Percentiles rank a stretch among this genome's conserved stretches.
Conservation (phyloP, 257 asterid species). For the Rhazya stricta region DNA sequence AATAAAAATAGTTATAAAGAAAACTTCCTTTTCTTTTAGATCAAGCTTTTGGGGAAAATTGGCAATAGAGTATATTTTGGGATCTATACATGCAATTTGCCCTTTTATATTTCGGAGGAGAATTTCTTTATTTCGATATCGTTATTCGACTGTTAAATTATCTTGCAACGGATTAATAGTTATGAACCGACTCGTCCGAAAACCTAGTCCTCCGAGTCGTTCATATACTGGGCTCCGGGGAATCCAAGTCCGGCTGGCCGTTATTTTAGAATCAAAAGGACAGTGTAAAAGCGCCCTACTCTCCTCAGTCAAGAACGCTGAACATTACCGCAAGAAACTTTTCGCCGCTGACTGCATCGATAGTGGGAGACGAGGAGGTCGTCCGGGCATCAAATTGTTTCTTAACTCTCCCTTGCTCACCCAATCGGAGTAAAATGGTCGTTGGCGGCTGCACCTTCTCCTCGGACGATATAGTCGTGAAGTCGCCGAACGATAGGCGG, state of each 20-base stretch:
- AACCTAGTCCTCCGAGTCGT: not conserved
- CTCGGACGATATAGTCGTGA: constrained; percentile 71
- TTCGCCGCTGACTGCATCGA: not conserved
- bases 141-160: too few relatives aligned
- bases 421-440: constrained; percentile 37
- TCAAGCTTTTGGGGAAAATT: too few relatives aligned
- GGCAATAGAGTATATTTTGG: too few relatives aligned
- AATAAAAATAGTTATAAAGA: too few relatives aligned
- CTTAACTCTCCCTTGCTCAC: not conserved
- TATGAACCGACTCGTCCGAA: not conserved
- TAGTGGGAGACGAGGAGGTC: not conserved
- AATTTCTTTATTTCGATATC: too few relatives aligned
- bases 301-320: not conserved
- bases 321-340: not conserved
- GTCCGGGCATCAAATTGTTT: not conserved
- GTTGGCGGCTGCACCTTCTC: constrained; percentile 47
- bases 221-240: not conserved
- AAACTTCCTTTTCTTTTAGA: too few relatives aligned
- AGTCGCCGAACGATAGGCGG: constrained; percentile 80
- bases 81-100: too few relatives aligned
- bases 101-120: too few relatives aligned
- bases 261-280: too few relatives aligned
- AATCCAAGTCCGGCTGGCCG: not conserved
- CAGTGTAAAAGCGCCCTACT: not conserved
- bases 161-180: not conserved